Conservation (phyloP, 352 stramenopile species). For the Phytopythium montanum region DNA sequence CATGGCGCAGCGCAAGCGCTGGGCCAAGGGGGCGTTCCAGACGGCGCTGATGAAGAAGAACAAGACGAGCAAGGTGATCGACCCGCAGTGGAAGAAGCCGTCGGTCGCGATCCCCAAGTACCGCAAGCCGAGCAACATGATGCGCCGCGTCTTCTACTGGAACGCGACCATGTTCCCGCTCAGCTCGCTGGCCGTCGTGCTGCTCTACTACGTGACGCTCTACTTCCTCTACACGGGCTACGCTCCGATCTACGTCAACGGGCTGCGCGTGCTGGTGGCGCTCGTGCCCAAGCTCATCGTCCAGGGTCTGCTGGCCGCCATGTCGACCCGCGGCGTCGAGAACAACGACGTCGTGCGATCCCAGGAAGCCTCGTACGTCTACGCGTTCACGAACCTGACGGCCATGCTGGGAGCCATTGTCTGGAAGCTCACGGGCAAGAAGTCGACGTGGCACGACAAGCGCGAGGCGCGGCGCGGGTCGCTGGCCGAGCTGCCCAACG, state of each 20-base stretch:
- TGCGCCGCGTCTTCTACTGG: conserved; percentile 83
- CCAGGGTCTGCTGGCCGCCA: conserved; percentile 61
- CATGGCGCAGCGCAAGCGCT: conserved; percentile 76
- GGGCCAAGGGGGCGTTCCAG: conserved; percentile 87
- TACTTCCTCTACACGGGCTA: conserved; percentile 88
- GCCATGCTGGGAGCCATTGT: conserved; percentile 72
- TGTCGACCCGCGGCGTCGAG: conserved; percentile 74
- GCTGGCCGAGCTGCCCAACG: conserved; percentile 74
- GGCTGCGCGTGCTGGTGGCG: conserved; percentile 58
- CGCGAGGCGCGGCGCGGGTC: conserved; percentile 55
- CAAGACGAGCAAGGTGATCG: conserved; percentile 50
- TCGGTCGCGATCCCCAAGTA: conserved; percentile 73
- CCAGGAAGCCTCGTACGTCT: conserved; percentile 77
- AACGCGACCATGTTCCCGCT: conserved; percentile 82
- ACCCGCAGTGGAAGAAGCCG: conserved; percentile 78
- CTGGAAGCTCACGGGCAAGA: conserved; percentile 80
- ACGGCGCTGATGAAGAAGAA: conserved; percentile 83
- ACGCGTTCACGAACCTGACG: conserved; percentile 78
- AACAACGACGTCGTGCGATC: conserved; percentile 82
- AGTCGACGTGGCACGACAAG: conserved; percentile 71
- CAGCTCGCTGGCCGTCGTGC: conserved; percentile 65
- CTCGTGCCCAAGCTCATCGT: conserved; percentile 77
- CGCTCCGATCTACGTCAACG: conserved; percentile 75
- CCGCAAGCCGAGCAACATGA: conserved; percentile 78
- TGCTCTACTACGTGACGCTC: conserved; percentile 84